phyloP scores from a whole-genome alignment of 345 rosid genomes.

The Ceriops zippeliana region DNA sequence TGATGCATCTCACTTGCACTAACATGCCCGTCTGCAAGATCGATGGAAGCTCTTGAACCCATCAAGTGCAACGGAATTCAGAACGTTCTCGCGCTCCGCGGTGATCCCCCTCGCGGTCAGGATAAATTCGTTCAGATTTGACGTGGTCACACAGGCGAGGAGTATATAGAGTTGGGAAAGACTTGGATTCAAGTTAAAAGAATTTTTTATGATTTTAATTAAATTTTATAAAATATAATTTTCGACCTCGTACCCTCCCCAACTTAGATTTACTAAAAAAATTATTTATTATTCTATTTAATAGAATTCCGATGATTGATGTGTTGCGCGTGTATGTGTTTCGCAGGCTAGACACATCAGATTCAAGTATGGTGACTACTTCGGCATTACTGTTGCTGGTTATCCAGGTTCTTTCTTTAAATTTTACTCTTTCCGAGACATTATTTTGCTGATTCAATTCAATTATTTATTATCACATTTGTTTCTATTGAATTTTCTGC shows the following conservation, averaged over 20 bases:
- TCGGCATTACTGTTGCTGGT: slow-evolving; percentile 97
- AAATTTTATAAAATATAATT: too few species aligned
- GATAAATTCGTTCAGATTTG: slow-evolving; percentile 84
- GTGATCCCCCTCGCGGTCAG: slow-evolving; percentile 98
- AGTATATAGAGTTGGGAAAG: too few species aligned
- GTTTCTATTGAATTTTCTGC: not conserved
- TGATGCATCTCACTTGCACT: slow-evolving; percentile 99
- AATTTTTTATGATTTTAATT: too few species aligned
- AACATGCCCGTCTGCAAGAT: slow-evolving; percentile 97
- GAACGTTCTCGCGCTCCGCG: slow-evolving; percentile 99
- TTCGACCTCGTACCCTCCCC: slow-evolving; percentile 50
- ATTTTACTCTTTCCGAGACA: not conserved
- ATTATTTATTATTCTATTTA: too few species aligned
- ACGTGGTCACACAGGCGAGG: too few species aligned
- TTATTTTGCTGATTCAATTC: too few species aligned
- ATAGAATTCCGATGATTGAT: too few species aligned
- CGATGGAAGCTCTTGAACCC: slow-evolving; percentile 78
- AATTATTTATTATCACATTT: not conserved
- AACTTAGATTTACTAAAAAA: not conserved
- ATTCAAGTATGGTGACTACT: slow-evolving; percentile 74
- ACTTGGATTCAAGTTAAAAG: too few species aligned
- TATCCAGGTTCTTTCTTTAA: slow-evolving; percentile 62
- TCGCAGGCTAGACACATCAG: slow-evolving; percentile 73
- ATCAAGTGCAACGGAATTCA: slow-evolving; percentile 92
- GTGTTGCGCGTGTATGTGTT: not conserved